Evolutionary conservation across 2,329 filamentous ascomycete genomes (phyloP), one percentile per base, ranked within the genome.

Genomic region (Camptophora hylomeconis): DNA sequence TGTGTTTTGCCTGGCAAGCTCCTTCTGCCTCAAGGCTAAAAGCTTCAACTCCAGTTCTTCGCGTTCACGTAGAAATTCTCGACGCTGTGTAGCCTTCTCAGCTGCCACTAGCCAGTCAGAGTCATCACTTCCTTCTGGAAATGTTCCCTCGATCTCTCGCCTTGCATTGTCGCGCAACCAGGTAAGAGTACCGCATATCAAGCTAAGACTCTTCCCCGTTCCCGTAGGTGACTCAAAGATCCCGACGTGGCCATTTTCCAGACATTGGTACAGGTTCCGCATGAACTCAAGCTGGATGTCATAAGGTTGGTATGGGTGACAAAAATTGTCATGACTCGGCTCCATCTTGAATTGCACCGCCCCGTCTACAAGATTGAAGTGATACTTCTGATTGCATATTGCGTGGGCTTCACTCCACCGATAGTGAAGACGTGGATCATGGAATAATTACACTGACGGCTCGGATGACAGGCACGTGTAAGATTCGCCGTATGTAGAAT

Each of bases 181-280:
- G 3, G 84, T 92, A 45, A 94, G 54, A 5, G 84, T 76, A 21
- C 78, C 80, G 49, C 86, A 94, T 38, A 94, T 89, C 16, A 94
- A 64, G 40, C 86, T 93, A 24, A 94, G 57, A 1, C 86, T 93
- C 66, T 94, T 94, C 24, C 86, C 86, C 65, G 72, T 79, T 52
- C 86, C 86, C 22, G 86, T 94, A n/a, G 86, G 86, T 24, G 82
- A 92, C 50, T 94, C 86, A 24, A 94, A 75, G 23, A 94, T 84
- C 17, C 81, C 86, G 25, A 93, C 65, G 47, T 86, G 81, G 6
- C 80, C 77, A 22, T 78, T 53, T 42, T 92, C 75, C 15, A 93
- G 69, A 36, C 83, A 81, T 27, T 72, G 58, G 49, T 92, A 93
- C 4, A 89, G 67, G 1, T 78, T 69, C 41, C 66, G 73, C 86